Percentiles rank a stretch among this genome's conserved stretches.
Conservation (phyloP, 2,329 filamentous ascomycete genomes). For the Rugonectria rugulosa region DNA sequence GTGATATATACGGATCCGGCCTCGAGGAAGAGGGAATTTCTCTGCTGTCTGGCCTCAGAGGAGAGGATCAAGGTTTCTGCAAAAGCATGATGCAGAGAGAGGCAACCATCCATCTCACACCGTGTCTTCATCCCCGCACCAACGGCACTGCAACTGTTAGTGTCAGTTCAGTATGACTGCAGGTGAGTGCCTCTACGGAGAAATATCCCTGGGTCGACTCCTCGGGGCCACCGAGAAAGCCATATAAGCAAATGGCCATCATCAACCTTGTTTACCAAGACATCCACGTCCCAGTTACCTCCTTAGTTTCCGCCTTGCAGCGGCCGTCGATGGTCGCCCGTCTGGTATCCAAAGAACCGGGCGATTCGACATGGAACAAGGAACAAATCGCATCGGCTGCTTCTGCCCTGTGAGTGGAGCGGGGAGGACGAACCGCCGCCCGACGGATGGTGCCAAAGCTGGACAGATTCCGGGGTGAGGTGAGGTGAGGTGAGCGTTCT, state of each 20-base stretch:
- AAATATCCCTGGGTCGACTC: not conserved
- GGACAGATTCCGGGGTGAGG: constrained; percentile 7
- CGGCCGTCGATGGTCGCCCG: constrained; percentile 9
- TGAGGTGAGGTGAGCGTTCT: constrained; percentile 21
- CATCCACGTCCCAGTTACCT: not conserved
- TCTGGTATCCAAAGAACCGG: constrained; percentile 3
- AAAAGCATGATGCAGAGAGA: not conserved
- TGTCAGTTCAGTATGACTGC: constrained; percentile 5
- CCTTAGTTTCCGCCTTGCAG: not conserved
- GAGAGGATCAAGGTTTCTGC: not conserved
- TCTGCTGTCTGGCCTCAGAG: not conserved
- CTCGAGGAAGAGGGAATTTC: constrained; percentile 1
- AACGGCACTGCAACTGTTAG: constrained; percentile 1
- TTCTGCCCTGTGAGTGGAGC: constrained; percentile 16
- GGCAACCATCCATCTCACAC: not conserved
- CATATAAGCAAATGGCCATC: not conserved
- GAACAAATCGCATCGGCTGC: not conserved
- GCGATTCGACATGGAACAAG: not conserved
- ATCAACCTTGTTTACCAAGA: constrained; percentile 3
- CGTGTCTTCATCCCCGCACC: constrained; percentile 13
- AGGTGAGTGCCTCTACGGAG: not conserved
- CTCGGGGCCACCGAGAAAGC: constrained; percentile 1
- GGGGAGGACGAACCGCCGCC: constrained; percentile 11
- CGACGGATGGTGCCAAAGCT: constrained; percentile 2
- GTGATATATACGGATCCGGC: not conserved